These are phyloP conservation scores for Pseudoperonospora humuli DNA, from an alignment of 352 stramenopile species.

Conservation along the genomic window DNA sequence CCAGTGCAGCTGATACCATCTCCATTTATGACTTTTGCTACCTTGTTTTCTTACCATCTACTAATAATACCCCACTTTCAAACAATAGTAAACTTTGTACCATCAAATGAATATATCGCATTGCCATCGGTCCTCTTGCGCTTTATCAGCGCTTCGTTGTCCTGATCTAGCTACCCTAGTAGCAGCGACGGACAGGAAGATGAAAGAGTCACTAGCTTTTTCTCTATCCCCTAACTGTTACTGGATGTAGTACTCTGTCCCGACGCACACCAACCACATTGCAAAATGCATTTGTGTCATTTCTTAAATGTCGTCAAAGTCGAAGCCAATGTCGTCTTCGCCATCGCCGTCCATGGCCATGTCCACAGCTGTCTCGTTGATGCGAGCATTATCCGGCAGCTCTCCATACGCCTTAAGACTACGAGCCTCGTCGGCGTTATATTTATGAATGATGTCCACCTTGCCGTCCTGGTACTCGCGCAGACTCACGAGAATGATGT, in stretches of 20 bases:
- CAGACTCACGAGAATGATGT: slow-evolving; percentile 99
- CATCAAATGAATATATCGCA: slow-evolving; percentile 31
- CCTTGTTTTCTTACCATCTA: no score
- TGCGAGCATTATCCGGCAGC: slow-evolving; percentile 93
- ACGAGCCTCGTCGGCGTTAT: slow-evolving; percentile 95
- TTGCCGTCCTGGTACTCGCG: slow-evolving; percentile 99
- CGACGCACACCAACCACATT: neutral
- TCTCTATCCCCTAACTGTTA: neutral
- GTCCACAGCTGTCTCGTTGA: slow-evolving; percentile 85
- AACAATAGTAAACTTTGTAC: no score
- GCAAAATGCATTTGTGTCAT: neutral
- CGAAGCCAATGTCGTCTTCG: slow-evolving; percentile 86
- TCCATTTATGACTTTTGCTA: no score
- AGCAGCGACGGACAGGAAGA: slow-evolving; percentile 5
- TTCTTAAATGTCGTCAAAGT: slow-evolving; percentile 87
- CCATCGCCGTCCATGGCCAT: slow-evolving; percentile 76
- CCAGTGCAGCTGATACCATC: no score
- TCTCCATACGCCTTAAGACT: slow-evolving; percentile 99
- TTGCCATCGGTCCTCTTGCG: slow-evolving; percentile 13
- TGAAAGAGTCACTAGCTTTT: neutral
- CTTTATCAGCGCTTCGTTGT: slow-evolving; percentile 9
- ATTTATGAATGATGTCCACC: slow-evolving; percentile 99
- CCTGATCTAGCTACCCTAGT: slow-evolving; percentile 16
- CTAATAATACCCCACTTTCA: slow-evolving; percentile 1
- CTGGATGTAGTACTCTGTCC: neutral